Base-by-base conservation (phyloP, 495 filamentous ascomycete genomes). In the Tetracladium marchalianum region DNA sequence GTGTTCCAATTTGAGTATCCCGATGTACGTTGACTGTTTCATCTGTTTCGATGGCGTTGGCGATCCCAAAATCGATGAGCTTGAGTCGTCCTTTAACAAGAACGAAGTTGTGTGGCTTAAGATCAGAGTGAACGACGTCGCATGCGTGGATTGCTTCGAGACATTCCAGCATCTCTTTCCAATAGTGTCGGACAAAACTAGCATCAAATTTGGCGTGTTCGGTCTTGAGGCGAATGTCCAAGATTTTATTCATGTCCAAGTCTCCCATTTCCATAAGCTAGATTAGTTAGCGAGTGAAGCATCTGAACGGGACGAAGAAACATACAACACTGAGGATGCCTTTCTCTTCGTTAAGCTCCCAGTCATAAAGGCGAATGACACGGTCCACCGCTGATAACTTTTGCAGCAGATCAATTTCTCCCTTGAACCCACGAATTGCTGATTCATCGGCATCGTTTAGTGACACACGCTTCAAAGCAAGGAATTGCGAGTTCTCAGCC, bases 81-180 rank as follows among this genome's bases (percentile, higher is more conserved):
- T 93, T 93, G 31, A 94, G 68, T 12, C 81, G 73, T 31, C 87
- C 87, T 53, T 88, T 77, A 11, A 89, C 82, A n/a, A 93, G 70
- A 35, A 94, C 82, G 51, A 94, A 94, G 54, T 94, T 98, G 49
- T 89, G 88, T 1, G 92, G 92, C 58, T 98, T 98, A 27, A 98
- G 73, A 59, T 98, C 92, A 1, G 86, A 93, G 63, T 98, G 92
- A 10, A 98, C 90, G 41, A 98, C 87, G 60, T 95, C 89, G 54
- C 80, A 68, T 0, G 80, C 72, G 59, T 98, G 92, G 0, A 98
- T 88, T 2, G 90, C 76, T 42, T 85, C 76, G 4, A 98, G 81
- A 62, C 92, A 98, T 56, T 93, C 87, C 4, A 98, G 83, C 93
- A 98, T 97, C 66, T 98, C 92, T 58, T 89, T 87, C 92, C 92